These are phyloP conservation scores for Xanthoparmelia taractica DNA, from an alignment of 495 filamentous ascomycete species.

Conservation along the genomic window DNA sequence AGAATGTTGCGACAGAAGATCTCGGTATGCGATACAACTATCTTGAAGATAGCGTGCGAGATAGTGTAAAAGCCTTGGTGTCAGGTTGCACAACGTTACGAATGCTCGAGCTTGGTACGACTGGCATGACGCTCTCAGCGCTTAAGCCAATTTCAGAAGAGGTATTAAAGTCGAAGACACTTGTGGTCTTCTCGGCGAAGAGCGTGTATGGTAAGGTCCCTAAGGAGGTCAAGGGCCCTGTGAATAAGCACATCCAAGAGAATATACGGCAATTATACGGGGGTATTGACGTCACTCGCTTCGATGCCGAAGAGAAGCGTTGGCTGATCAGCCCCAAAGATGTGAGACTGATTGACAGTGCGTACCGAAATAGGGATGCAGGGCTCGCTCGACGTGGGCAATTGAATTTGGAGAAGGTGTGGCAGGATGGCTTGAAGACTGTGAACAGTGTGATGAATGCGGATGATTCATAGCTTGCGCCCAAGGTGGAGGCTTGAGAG, in stretches of 20 bases:
- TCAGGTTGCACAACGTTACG: constrained; percentile 13
- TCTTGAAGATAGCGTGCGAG: constrained; percentile 20
- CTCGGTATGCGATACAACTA: constrained; percentile 34
- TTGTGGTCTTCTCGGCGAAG: constrained; percentile 19
- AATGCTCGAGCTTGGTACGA: constrained; percentile 27
- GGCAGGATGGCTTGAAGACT: constrained; percentile 23
- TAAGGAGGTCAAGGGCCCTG: constrained; percentile 18
- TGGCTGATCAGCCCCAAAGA: constrained; percentile 33
- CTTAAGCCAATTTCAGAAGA: constrained; percentile 13
- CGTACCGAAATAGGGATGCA: constrained; percentile 37
- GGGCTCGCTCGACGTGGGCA: constrained; percentile 30
- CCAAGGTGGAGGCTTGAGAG: background rate
- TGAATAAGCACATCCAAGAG: constrained; percentile 6
- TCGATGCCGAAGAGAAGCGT: constrained; percentile 28
- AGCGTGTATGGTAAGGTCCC: constrained; percentile 27
- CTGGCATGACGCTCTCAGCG: constrained; percentile 17
- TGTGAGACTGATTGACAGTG: constrained; percentile 35
- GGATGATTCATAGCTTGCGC: background rate
- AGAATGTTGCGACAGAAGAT: constrained; percentile 32
- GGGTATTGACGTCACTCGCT: constrained; percentile 14
- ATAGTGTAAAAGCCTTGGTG: constrained; percentile 17
- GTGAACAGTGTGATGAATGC: constrained; percentile 8
- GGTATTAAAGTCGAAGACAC: background rate
- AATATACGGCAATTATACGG: constrained; percentile 17
- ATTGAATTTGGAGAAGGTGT: constrained; percentile 27